Percentiles rank a stretch among this genome's conserved stretches.
Conservation (phyloP, 805 yeast species). For the Blastobotrys americana region DNA sequence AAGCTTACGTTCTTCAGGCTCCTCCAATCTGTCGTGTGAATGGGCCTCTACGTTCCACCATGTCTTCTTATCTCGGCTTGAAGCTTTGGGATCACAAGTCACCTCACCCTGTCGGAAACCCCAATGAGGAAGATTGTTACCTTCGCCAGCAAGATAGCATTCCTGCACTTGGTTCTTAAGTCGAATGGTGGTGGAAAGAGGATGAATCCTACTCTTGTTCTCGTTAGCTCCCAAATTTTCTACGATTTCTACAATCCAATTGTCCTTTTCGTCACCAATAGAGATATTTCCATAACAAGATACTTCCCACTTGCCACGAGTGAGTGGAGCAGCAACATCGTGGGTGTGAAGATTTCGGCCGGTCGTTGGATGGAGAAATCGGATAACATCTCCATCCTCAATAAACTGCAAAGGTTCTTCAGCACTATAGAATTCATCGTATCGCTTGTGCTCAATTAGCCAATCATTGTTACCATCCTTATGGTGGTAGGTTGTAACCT, state of each 20-base stretch:
- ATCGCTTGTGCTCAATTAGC: conserved; percentile 37
- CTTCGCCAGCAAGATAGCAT: conserved; percentile 83
- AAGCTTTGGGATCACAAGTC: conserved; percentile 50
- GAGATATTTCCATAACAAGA: conserved; percentile 74
- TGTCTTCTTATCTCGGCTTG: conserved; percentile 51
- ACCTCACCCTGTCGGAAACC: conserved; percentile 98
- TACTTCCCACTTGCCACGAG: conserved; percentile 66
- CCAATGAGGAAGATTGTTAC: conserved; percentile 83
- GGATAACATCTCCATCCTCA: conserved; percentile 56
- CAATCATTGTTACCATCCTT: conserved; percentile 85
- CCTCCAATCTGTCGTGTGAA: conserved; percentile 43
- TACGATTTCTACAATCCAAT: conserved; percentile 84
- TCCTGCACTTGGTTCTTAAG: conserved; percentile 59
- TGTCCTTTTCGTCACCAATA: conserved; percentile 73
- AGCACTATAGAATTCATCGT: conserved; percentile 22
- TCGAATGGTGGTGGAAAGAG: conserved; percentile 78
- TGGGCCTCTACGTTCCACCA: conserved; percentile 82
- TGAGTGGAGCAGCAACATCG: conserved; percentile 64
- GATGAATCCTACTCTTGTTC: conserved; percentile 37
- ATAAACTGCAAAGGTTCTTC: conserved; percentile 34
- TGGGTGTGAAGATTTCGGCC: conserved; percentile 81
- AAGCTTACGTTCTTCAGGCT: conserved; percentile 32
- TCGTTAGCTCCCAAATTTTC: conserved; percentile 31
- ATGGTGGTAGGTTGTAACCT: conserved; percentile 84
- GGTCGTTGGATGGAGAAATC: conserved; percentile 65